These are phyloP conservation scores for Metschnikowia koreensis DNA, from an alignment of 805 yeast genomes.

Conservation along the genomic window DNA sequence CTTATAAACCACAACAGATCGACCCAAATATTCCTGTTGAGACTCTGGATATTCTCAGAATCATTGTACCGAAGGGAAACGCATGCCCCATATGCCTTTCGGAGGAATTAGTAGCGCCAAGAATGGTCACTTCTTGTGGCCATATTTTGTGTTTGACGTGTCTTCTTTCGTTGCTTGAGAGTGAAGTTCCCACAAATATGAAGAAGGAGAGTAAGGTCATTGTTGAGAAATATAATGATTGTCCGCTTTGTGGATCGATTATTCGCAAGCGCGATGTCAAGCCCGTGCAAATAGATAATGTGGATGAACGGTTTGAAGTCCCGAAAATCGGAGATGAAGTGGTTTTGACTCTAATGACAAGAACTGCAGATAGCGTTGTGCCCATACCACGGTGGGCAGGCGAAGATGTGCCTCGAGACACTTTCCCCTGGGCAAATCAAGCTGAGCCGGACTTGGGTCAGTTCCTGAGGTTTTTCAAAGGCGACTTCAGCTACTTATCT, in stretches of 20 bases:
- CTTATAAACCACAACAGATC: conserved; percentile 53
- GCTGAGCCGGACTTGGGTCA: conserved; percentile 27
- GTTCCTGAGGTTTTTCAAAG: conserved; percentile 70
- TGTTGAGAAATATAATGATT: conserved; percentile 56
- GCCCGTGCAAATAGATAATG: conserved; percentile 55
- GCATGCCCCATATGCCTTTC: conserved; percentile 90
- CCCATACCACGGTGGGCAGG: conserved; percentile 47
- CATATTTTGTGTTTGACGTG: conserved; percentile 88
- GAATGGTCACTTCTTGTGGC: conserved; percentile 90
- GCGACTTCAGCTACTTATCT: conserved; percentile 52
- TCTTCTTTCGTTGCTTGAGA: conserved; percentile 65
- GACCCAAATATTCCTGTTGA: conserved; percentile 79
- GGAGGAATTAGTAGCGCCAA: conserved; percentile 83
- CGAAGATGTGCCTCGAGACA: conserved; percentile 18
- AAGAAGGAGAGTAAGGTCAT: conserved; percentile 35
- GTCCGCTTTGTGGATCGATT: conserved; percentile 75
- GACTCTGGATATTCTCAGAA: conserved; percentile 59
- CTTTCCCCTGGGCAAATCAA: conserved; percentile 55
- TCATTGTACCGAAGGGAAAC: conserved; percentile 70
- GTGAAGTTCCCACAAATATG: conserved; percentile 42
- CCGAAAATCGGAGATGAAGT: conserved; percentile 58
- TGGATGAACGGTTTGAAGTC: conserved; percentile 54
- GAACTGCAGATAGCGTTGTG: conserved; percentile 42
- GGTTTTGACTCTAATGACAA: conserved; percentile 61
- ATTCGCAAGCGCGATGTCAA: conserved; percentile 53